These are phyloP conservation scores for Ananas comosus DNA, from an alignment of 176 grass and related monocot genomes.

Conservation along the genomic window DNA sequence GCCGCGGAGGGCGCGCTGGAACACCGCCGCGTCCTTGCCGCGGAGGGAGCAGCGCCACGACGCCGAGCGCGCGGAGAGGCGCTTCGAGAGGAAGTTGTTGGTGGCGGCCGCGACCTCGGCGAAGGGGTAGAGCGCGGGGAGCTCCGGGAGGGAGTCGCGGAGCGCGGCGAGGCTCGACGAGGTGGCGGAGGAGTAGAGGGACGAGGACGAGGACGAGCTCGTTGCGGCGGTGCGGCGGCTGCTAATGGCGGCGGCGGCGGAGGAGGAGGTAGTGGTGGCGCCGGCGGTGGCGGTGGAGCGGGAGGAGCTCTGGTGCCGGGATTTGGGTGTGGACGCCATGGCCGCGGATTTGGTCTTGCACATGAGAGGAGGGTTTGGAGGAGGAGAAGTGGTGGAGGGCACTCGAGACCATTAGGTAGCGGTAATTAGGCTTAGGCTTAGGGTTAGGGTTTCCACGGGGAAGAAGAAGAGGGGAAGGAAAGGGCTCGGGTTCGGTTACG, in stretches of 20 bases:
- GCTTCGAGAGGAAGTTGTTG: conserved; percentile 44
- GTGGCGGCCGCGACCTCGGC: conserved; percentile 54
- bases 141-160: conserved; percentile 47
- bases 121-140: conserved; percentile 55
- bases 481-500: too few species aligned
- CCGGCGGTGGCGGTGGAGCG: conserved; percentile 1
- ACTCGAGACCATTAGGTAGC: conserved; percentile 15
- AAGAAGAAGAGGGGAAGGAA: not conserved
- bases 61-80: conserved; percentile 28
- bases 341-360: conserved; percentile 57
- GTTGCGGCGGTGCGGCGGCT: not conserved
- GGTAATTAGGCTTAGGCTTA: not conserved
- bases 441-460: not conserved
- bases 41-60: conserved; percentile 65
- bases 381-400: not conserved
- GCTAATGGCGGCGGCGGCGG: conserved; percentile 4
- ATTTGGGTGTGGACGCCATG: conserved; percentile 29
- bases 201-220: not conserved
- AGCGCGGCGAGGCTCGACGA: conserved; percentile 36
- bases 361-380: conserved; percentile 27
- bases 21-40: conserved; percentile 50
- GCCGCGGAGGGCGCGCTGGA: conserved; percentile 67
- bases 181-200: conserved; percentile 36
- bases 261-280: conserved; percentile 6
- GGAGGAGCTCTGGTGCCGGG: not conserved